These are phyloP conservation scores for Bombardia bombarda DNA, from an alignment of 495 filamentous ascomycete genomes.

Conservation along the genomic window DNA sequence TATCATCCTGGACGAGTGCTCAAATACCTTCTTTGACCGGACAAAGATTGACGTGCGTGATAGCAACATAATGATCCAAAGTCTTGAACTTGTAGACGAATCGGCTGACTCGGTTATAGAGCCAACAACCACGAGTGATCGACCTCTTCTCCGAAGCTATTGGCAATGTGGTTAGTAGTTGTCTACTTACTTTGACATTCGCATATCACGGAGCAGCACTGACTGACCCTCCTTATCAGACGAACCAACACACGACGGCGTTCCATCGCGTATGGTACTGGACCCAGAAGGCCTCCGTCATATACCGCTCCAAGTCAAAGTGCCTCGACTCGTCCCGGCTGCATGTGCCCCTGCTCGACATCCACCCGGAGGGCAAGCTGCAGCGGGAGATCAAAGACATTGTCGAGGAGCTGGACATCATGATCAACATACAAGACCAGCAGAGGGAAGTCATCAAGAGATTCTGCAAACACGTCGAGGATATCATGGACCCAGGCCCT, in stretches of 20 bases:
- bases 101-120: constrained; percentile 13
- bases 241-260: constrained; percentile 25
- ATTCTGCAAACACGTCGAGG: constrained; percentile 48
- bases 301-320: constrained; percentile 21
- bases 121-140: constrained; percentile 57
- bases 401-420: constrained; percentile 66
- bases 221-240: constrained; percentile 28
- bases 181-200: background rate
- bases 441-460: constrained; percentile 50
- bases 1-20: constrained; percentile 58
- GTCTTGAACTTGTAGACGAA: too few species aligned
- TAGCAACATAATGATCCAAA: background rate
- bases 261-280: constrained; percentile 29
- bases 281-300: constrained; percentile 20
- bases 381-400: constrained; percentile 64
- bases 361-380: constrained; percentile 57
- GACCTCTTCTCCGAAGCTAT: constrained; percentile 57
- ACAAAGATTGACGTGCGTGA: constrained; percentile 38
- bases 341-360: constrained; percentile 52
- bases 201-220: background rate
- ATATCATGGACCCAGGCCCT: constrained; percentile 20
- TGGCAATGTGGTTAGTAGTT: constrained; percentile 22
- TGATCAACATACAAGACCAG: constrained; percentile 49
- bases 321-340: constrained; percentile 18
- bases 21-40: constrained; percentile 54